These are phyloP conservation scores for Metschnikowia similis DNA, from an alignment of 805 yeast species.

Conservation along the genomic window DNA sequence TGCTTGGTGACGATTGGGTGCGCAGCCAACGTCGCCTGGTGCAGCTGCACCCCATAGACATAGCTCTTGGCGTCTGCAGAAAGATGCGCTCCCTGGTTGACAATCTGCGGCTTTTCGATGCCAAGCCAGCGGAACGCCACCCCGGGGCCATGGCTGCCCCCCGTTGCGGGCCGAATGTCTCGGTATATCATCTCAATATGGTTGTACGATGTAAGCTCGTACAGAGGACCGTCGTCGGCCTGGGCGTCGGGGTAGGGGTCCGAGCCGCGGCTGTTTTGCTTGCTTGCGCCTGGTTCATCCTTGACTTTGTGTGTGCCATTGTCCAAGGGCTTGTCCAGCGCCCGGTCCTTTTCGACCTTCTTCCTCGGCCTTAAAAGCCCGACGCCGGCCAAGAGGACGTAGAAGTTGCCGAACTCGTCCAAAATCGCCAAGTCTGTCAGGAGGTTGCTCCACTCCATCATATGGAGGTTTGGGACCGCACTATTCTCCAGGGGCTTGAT, in stretches of 20 bases:
- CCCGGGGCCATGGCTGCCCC: constrained; percentile 6
- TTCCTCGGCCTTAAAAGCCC: constrained; percentile 22
- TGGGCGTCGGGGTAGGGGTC: neutral
- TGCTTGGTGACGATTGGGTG: constrained; percentile 69
- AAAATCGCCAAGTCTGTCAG: constrained; percentile 80
- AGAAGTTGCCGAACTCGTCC: constrained; percentile 64
- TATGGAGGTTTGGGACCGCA: constrained; percentile 31
- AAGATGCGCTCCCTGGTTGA: constrained; percentile 51
- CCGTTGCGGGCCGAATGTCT: constrained; percentile 25
- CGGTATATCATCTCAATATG: constrained; percentile 47
- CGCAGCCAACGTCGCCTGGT: constrained; percentile 54
- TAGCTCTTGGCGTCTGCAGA: constrained; percentile 29
- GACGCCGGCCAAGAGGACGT: constrained; percentile 39
- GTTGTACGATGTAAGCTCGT: constrained; percentile 41
- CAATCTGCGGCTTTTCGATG: constrained; percentile 61
- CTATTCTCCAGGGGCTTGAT: constrained; percentile 25
- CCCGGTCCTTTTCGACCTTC: neutral
- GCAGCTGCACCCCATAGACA: constrained; percentile 56
- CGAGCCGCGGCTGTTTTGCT: neutral
- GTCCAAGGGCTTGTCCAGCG: neutral
- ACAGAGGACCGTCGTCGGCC: constrained; percentile 29
- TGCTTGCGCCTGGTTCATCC: neutral
- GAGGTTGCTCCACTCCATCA: constrained; percentile 69
- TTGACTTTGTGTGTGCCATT: neutral
- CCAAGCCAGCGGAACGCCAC: constrained; percentile 70